Conservation (phyloP, 164 flowering plant genomes). For the Taxillus chinensis region DNA sequence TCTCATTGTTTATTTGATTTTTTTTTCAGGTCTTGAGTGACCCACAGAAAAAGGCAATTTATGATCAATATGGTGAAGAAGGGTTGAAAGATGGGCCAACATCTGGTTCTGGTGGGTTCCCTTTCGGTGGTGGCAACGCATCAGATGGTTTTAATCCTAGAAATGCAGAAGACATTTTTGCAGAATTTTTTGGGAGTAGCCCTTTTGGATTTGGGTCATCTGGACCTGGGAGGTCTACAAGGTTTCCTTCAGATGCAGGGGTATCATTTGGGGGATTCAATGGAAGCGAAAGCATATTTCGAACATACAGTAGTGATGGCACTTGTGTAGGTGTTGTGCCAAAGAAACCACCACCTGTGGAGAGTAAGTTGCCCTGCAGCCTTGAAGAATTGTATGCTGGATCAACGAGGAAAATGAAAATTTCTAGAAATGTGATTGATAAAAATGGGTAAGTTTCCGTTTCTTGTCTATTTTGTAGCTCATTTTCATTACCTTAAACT, state of each 20-base stretch:
- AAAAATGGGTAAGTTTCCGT: constrained; percentile 38
- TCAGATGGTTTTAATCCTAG: constrained; percentile 42
- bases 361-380: constrained; percentile 54
- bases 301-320: constrained; percentile 21
- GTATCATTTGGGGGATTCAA: constrained; percentile 33
- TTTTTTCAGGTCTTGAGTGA: constrained; percentile 51
- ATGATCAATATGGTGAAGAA: constrained; percentile 64
- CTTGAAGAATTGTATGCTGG: constrained; percentile 69
- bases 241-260: constrained; percentile 42
- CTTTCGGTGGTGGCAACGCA: constrained; percentile 7
- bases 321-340: constrained; percentile 18
- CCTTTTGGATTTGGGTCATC: constrained; percentile 56
- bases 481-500: background rate
- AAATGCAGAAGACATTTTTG: constrained; percentile 68
- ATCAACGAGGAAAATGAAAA: constrained; percentile 68
- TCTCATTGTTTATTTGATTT: background rate
- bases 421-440: constrained; percentile 50
- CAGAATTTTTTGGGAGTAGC: constrained; percentile 61
- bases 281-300: constrained; percentile 27
- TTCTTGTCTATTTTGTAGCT: background rate
- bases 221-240: constrained; percentile 34
- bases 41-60: constrained; percentile 39
- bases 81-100: constrained; percentile 52
- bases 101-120: constrained; percentile 25
- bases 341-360: constrained; percentile 57